phyloP scores from a whole-genome alignment of 441 rosid genomes.

The Croton laevigatus region DNA sequence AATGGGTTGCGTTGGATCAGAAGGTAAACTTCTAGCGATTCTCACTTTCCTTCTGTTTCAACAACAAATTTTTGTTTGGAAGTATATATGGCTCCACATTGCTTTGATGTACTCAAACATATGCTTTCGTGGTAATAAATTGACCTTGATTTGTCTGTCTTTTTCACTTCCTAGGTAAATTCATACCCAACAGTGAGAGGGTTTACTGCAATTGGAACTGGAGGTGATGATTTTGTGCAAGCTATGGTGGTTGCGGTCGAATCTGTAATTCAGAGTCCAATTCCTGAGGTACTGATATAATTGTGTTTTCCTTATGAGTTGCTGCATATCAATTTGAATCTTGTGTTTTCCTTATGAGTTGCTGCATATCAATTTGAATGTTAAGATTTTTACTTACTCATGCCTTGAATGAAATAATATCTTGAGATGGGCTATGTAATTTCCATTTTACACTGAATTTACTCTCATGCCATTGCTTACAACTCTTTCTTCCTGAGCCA shows the following conservation, averaged over 20 bases:
- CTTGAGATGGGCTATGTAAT: neutral
- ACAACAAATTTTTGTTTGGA: neutral
- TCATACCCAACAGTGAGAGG: slow-evolving; percentile 92
- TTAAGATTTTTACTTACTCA: neutral
- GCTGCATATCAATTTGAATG: slow-evolving; percentile 8
- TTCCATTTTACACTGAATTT: neutral
- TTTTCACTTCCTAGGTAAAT: slow-evolving; percentile 57
- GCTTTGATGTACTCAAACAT: no score
- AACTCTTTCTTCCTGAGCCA: neutral
- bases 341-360: neutral
- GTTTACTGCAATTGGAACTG: slow-evolving; percentile 93
- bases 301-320: neutral
- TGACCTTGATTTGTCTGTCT: slow-evolving; percentile 16
- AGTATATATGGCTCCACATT: no score
- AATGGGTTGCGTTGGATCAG: slow-evolving; percentile 92
- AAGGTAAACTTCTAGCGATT: slow-evolving; percentile 45
- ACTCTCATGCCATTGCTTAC: neutral
- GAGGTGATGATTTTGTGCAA: slow-evolving; percentile 96
- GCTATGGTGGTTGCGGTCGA: slow-evolving; percentile 97
- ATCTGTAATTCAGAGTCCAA: slow-evolving; percentile 77
- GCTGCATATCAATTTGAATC: slow-evolving; percentile 8
- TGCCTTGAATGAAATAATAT: neutral
- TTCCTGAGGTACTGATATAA: slow-evolving; percentile 62
- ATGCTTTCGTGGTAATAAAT: neutral
- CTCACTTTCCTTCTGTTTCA: neutral